A percentile compares a stretch with the other conserved stretches of the same genome.
Evolutionary conservation across 2,329 filamentous ascomycete species (phyloP).

Genomic region (Ophiocordyceps sinensis): DNA sequence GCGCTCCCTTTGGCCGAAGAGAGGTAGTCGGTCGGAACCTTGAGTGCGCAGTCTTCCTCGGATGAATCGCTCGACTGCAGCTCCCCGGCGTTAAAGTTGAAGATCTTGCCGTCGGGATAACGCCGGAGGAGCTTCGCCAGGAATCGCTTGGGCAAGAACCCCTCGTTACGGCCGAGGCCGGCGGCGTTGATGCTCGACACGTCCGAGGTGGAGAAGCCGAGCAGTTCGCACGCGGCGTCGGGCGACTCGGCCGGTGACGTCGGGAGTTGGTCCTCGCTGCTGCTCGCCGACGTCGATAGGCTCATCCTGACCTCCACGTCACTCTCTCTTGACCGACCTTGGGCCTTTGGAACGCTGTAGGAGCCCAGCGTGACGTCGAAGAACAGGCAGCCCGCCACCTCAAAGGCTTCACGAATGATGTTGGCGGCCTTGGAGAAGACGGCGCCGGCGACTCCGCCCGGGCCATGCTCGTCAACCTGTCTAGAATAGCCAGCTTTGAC

Average conservation of each 20-base stretch:
- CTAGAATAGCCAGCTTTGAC: background rate
- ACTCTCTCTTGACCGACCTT: background rate
- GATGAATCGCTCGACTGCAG: conserved; percentile 16
- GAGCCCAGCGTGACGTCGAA: conserved; percentile 14
- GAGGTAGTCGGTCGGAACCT: background rate
- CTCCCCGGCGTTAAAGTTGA: conserved; percentile 26
- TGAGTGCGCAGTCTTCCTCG: conserved; percentile 7
- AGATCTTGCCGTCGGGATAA: conserved; percentile 31
- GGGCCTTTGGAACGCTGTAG: conserved; percentile 1
- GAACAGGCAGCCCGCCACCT: conserved; percentile 22
- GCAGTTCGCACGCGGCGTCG: conserved; percentile 13
- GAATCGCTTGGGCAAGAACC: conserved; percentile 21
- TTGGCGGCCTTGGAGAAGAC: conserved; percentile 29
- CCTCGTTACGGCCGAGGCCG: conserved; percentile 2
- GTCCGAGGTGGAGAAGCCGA: conserved; percentile 23
- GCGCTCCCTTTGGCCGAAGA: background rate
- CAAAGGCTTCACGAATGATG: conserved; percentile 25
- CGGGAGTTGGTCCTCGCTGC: conserved; percentile 8
- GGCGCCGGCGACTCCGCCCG: background rate
- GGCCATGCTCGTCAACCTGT: background rate
- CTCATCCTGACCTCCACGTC: conserved; percentile 8
- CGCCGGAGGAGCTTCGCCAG: conserved; percentile 25
- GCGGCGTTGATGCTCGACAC: conserved; percentile 18
- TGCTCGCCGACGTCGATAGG: conserved; percentile 5
- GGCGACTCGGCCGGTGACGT: background rate